Evolutionary conservation across 306 rosid species (phyloP).

Genomic region (Pyrus betulifolia): DNA sequence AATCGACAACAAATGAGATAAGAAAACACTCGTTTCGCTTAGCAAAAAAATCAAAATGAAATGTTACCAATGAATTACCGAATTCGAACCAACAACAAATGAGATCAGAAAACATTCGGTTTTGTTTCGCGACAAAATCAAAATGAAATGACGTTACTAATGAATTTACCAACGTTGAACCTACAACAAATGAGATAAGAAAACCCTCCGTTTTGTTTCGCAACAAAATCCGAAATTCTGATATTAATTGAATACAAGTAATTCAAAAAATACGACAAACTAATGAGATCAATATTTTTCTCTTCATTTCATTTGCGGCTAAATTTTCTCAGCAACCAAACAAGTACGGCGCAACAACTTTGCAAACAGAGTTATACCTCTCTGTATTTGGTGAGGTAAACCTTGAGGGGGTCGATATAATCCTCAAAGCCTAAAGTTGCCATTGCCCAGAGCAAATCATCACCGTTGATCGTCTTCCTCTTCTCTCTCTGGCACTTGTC

Average conservation of each 20-base stretch:
- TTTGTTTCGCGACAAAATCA: neutral
- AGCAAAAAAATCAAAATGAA: neutral
- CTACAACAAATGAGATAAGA: neutral
- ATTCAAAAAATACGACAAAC: neutral
- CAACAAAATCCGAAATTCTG: neutral
- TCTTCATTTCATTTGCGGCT: neutral
- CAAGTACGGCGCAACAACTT: neutral
- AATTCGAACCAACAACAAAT: too few relatives aligned
- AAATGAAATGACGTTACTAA: neutral
- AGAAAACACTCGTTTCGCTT: neutral
- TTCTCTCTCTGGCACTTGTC: slow-evolving; percentile 98
- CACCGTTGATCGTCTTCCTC: slow-evolving; percentile 93
- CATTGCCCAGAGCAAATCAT: slow-evolving; percentile 99
- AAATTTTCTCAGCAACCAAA: neutral
- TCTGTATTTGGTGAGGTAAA: slow-evolving; percentile 75
- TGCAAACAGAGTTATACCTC: slow-evolving; percentile 41
- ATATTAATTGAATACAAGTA: neutral
- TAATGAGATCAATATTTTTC: neutral
- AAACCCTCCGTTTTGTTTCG: neutral
- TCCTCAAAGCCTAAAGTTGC: slow-evolving; percentile 92
- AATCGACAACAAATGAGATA: neutral
- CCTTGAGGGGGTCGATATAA: slow-evolving; percentile 83
- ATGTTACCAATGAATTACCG: neutral
- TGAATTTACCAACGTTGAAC: neutral
- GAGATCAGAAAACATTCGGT: neutral